phyloP scores from a whole-genome alignment of 441 rosid species.

The Populus hybrid region DNA sequence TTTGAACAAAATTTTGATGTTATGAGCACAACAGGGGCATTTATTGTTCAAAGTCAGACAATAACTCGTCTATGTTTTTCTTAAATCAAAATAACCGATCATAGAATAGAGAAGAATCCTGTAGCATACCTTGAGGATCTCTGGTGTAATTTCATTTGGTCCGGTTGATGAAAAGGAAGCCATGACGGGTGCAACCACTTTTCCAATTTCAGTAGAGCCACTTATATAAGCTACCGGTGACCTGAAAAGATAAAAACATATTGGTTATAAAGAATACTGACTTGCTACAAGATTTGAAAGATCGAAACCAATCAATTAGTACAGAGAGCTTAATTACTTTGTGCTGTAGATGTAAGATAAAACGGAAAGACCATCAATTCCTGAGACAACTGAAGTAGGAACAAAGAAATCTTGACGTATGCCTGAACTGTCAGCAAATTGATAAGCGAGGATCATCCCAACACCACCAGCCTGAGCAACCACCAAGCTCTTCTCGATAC shows the following conservation, averaged over 20 bases:
- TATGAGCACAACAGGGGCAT: too few relatives aligned
- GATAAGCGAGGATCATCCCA: too few relatives aligned
- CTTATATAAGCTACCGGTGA: slow-evolving; percentile 20
- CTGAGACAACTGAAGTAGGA: slow-evolving; percentile 28
- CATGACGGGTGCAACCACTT: slow-evolving; percentile 31
- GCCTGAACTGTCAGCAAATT: neutral
- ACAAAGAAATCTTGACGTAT: slow-evolving; percentile 17
- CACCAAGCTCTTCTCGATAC: too few relatives aligned
- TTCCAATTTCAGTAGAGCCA: slow-evolving; percentile 10
- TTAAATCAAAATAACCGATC: too few relatives aligned
- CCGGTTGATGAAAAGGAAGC: slow-evolving; percentile 39
- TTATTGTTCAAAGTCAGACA: too few relatives aligned
- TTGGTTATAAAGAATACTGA: neutral
- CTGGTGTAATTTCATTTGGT: slow-evolving; percentile 33
- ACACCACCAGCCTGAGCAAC: too few relatives aligned
- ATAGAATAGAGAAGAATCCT: too few relatives aligned
- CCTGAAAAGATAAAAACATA: slow-evolving; percentile 11
- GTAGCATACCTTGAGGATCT: slow-evolving; percentile 30
- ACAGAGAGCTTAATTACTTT: neutral
- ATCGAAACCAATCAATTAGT: neutral
- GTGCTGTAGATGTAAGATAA: slow-evolving; percentile 16
- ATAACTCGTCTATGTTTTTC: too few relatives aligned
- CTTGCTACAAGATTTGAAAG: neutral
- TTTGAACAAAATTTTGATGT: neutral
- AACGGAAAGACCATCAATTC: slow-evolving; percentile 24